Conservation (phyloP, 2,329 filamentous ascomycete genomes). For the Chrysoporthe puriensis region DNA sequence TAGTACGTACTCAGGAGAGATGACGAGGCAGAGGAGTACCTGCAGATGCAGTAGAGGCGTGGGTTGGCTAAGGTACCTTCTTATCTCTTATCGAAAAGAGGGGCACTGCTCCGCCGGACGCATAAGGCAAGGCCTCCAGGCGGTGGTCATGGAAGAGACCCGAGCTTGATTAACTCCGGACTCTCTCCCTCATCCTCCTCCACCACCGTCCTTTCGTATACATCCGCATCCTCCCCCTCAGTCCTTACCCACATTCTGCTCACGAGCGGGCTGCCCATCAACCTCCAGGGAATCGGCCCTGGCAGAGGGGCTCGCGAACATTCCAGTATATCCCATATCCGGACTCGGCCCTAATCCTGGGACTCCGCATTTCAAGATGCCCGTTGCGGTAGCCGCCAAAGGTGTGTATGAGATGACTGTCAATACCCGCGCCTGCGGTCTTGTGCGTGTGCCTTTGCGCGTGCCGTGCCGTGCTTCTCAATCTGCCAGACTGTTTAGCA, state of each 20-base stretch:
- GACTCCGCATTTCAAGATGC: slow-evolving; percentile 36
- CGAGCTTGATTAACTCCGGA: slow-evolving; percentile 4
- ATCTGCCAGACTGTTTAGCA: background rate
- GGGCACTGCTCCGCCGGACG: slow-evolving; percentile 9
- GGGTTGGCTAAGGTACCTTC: background rate
- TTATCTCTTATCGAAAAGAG: slow-evolving; percentile 18
- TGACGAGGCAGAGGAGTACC: background rate
- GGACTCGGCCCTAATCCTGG: background rate
- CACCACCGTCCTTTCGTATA: background rate
- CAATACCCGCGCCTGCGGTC: background rate
- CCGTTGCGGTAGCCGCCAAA: slow-evolving; percentile 43
- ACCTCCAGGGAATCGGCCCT: slow-evolving; percentile 1
- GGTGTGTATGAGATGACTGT: slow-evolving; percentile 36
- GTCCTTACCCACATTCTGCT: background rate
- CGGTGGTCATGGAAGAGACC: background rate
- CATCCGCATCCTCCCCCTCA: background rate
- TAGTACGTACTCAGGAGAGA: background rate
- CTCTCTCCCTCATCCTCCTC: background rate
- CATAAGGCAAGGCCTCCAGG: slow-evolving; percentile 1
- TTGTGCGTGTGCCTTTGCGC: background rate
- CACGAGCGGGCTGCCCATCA: background rate
- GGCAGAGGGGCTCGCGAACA: background rate
- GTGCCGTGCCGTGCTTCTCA: background rate
- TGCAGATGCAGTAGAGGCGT: background rate
- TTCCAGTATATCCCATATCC: background rate